Base-by-base conservation (phyloP, 768 basidiomycete species). In the Boletus insuetus region DNA sequence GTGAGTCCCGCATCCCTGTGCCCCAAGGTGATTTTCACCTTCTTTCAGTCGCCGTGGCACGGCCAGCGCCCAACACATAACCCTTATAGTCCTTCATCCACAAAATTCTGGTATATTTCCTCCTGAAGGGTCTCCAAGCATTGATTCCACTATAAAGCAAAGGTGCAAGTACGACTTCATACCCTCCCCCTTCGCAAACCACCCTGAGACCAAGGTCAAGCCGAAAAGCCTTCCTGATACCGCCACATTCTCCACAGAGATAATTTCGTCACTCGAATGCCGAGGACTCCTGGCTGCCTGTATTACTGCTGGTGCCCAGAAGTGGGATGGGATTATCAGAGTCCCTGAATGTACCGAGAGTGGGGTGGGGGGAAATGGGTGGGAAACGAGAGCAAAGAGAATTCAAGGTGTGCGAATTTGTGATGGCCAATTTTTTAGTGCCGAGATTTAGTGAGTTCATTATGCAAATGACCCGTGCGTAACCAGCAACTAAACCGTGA, bases 301-400 rank as follows among this genome's bases (percentile, higher is more conserved):
- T 1, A 59, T 79, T 19, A 38, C 64, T 3, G 51, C 42, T 3
- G 73, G 73, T 7, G 41, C 64, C 1, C 69, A 63, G 7, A 73
- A 71, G 51, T 87, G 83, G 82, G 68, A 75, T 26, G 85, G 86
- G 14, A 59, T 87, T 7, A 64, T 80, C 6, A 73, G 80, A 10
- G 49, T 84, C 40, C 84, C 84, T 2, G 64, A 69, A 44, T 62
- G 63, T 42, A 56, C 54, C 26, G 37, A 51, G 19, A 53, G 59
- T 20, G 64, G 31, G 20, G 19, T 34, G 4, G 54, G 49, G 19
- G 56, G 35, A 9, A 56, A 57, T 26, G 66, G 42, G 8, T 75
- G 73, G 74, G 71, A 66, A 48, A 57, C 63, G 11, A 59, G 63
- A 13, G 57, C 49, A 26, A 58, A 64, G 24, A 59, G 76, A 24